Percentiles rank a stretch among this genome's conserved stretches.
These are phyloP conservation scores for Coccomyxa subellipsoidea DNA, from an alignment of 163 green algal genomes.

Conservation along the genomic window DNA sequence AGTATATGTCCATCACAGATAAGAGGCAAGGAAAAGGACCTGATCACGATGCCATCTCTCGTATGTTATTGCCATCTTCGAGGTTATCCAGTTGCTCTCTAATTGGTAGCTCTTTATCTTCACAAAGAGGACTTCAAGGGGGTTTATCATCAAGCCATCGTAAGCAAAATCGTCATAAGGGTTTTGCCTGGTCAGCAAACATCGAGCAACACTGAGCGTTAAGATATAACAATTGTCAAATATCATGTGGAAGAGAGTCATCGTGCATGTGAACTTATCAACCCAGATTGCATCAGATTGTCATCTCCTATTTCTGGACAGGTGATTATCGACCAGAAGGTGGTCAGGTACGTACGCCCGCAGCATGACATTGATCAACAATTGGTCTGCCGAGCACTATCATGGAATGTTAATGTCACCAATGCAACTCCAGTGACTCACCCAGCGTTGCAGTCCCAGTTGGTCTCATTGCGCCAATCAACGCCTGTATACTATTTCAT, in stretches of 20 bases:
- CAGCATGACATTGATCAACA: too few relatives aligned
- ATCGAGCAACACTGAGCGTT: not conserved
- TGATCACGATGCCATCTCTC: constrained; percentile 18
- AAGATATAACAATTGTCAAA: not conserved
- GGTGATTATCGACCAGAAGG: not conserved
- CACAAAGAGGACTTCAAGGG: constrained; percentile 57
- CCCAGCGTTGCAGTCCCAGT: constrained; percentile 34
- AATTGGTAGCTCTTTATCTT: constrained; percentile 39
- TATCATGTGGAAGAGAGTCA: too few relatives aligned
- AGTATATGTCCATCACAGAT: too few relatives aligned
- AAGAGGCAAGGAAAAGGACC: not conserved
- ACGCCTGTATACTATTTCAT: constrained; percentile 53
- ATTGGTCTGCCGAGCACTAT: not conserved
- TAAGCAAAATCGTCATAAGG: constrained; percentile 38
- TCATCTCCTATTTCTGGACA: not conserved
- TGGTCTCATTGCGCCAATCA: constrained; percentile 25
- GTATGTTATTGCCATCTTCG: constrained; percentile 27
- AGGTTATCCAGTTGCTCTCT: constrained; percentile 27
- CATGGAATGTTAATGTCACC: too few relatives aligned
- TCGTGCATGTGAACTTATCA: not conserved
- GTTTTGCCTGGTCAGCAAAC: constrained; percentile 27
- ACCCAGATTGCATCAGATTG: too few relatives aligned
- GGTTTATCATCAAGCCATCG: constrained; percentile 41
- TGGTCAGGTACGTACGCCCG: too few relatives aligned
- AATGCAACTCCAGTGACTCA: too few relatives aligned